These are phyloP conservation scores for Dissophora globulifera DNA, from an alignment of 192 early-diverging fungal genomes.

Conservation along the genomic window DNA sequence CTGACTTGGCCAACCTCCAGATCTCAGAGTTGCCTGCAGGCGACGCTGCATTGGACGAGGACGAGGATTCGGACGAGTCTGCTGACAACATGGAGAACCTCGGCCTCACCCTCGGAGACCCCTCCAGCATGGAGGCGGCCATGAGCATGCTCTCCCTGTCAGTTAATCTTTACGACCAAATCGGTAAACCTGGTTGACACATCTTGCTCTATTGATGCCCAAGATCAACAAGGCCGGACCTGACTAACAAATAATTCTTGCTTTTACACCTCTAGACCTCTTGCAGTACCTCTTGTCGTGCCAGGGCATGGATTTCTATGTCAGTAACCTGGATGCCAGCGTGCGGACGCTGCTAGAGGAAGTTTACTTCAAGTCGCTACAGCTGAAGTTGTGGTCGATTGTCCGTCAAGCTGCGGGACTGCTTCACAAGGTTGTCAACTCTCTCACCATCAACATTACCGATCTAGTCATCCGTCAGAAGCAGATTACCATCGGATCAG, in stretches of 20 bases:
- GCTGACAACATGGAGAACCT: conserved; percentile 51
- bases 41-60: background rate
- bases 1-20: conserved; percentile 25
- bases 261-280: conserved; percentile 57
- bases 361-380: conserved; percentile 82
- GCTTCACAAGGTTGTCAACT: conserved; percentile 78
- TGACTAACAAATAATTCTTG: background rate
- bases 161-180: conserved; percentile 84
- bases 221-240: background rate
- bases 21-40: conserved; percentile 11
- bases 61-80: conserved; percentile 35
- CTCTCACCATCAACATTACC: conserved; percentile 80
- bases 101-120: conserved; percentile 75
- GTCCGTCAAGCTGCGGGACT: conserved; percentile 85
- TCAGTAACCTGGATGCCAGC: conserved; percentile 64
- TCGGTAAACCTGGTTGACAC: conserved; percentile 29
- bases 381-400: conserved; percentile 79
- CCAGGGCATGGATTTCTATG: conserved; percentile 65
- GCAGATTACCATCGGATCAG: conserved; percentile 81
- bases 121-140: conserved; percentile 66
- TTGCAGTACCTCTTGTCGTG: conserved; percentile 83
- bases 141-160: conserved; percentile 66
- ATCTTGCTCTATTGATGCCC: background rate
- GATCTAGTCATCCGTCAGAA: conserved; percentile 83
- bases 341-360: conserved; percentile 78